Conservation (phyloP, 257 asterid genomes). For the Marsdenia floribunda region DNA sequence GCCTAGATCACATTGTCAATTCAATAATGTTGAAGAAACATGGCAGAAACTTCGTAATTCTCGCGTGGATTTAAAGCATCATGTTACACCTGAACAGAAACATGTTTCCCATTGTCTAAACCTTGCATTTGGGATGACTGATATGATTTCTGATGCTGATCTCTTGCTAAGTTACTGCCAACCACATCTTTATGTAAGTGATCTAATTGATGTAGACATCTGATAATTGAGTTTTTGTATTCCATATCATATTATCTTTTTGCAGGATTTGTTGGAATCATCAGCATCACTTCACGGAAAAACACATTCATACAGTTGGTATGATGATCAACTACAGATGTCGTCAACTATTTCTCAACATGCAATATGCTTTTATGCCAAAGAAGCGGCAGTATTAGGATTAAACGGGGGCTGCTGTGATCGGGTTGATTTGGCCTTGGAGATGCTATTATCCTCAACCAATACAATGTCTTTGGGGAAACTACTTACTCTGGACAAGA, state of each 20-base stretch:
- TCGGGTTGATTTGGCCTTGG: conserved; percentile 58
- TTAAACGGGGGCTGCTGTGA: conserved; percentile 31
- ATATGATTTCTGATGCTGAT: conserved; percentile 77
- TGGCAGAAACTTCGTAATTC: conserved; percentile 61
- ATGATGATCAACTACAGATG: conserved; percentile 68
- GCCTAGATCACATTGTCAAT: conserved; percentile 23
- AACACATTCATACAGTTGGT: conserved; percentile 44
- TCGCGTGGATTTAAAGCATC: conserved; percentile 33
- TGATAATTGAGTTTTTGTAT: background rate
- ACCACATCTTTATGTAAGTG: conserved; percentile 45
- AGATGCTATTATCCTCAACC: conserved; percentile 64
- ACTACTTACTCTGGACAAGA: conserved; percentile 39
- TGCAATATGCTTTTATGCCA: conserved; percentile 67
- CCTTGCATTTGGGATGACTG: conserved; percentile 45
- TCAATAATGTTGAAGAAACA: conserved; percentile 52
- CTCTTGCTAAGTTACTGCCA: conserved; percentile 57
- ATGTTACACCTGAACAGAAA: conserved; percentile 67
- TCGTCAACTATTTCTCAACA: conserved; percentile 67
- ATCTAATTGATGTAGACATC: conserved; percentile 9
- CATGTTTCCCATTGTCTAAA: conserved; percentile 37
- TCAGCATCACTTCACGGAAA: conserved; percentile 33
- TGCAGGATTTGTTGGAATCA: conserved; percentile 61
- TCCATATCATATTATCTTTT: background rate
- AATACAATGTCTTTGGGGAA: conserved; percentile 73
- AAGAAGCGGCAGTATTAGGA: conserved; percentile 48